phyloP scores from a whole-genome alignment of 2,329 filamentous ascomycete species.

The Diaporthe citriasiana region DNA sequence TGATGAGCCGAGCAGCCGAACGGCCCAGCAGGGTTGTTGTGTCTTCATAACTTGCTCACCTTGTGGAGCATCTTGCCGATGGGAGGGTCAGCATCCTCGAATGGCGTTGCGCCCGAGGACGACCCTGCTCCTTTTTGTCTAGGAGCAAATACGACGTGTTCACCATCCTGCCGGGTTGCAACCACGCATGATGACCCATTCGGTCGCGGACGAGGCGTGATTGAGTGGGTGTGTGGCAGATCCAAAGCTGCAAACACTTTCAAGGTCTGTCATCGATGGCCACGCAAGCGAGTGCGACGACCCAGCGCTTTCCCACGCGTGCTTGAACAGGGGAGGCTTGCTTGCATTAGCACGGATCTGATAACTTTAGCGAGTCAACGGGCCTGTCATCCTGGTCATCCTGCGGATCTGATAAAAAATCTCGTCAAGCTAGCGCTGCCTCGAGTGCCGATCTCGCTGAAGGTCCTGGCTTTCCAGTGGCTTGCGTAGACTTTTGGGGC shows the following conservation, averaged over 20 bases:
- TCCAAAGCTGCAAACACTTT: not conserved
- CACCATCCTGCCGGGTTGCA: not conserved
- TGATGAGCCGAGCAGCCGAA: slow-evolving; percentile 18
- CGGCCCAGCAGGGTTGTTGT: not conserved
- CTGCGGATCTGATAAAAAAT: slow-evolving; percentile 42
- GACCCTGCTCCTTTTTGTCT: slow-evolving; percentile 27
- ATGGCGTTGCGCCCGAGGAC: not conserved
- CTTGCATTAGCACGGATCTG: slow-evolving; percentile 49
- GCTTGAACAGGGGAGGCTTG: slow-evolving; percentile 40
- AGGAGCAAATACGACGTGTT: slow-evolving; percentile 20
- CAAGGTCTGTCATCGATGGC: not conserved
- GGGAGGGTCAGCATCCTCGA: not conserved
- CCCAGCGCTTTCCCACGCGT: slow-evolving; percentile 4
- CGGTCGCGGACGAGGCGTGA: not conserved
- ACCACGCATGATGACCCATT: not conserved
- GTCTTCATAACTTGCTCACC: not conserved
- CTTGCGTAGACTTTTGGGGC: not conserved
- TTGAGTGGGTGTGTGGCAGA: not conserved
- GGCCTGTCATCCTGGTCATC: slow-evolving; percentile 3
- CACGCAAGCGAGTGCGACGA: not conserved
- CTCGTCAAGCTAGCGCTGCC: slow-evolving; percentile 7
- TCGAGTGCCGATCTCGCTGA: slow-evolving; percentile 41
- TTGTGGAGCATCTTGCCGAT: not conserved
- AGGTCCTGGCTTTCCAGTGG: not conserved
- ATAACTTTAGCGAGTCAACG: slow-evolving; percentile 51